phyloP scores from a whole-genome alignment of 106 monocot genomes.

The Vanilla planifolia region DNA sequence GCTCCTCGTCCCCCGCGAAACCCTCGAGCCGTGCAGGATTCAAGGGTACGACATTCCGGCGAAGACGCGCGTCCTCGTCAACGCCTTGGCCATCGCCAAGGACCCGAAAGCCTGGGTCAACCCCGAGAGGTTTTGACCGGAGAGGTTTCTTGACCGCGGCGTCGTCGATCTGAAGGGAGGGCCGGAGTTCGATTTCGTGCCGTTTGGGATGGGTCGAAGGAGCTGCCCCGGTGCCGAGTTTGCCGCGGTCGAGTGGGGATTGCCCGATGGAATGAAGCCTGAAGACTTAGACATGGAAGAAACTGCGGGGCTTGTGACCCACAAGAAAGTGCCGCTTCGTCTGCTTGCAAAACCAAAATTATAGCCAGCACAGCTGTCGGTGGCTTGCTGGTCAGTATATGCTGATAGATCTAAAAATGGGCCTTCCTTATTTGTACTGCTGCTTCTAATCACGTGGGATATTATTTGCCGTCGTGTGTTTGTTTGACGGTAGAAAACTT shows the following conservation, averaged over 20 bases:
- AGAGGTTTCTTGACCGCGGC: constrained; percentile 16
- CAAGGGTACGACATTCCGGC: constrained; percentile 18
- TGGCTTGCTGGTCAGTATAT: too few relatives aligned
- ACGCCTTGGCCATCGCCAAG: constrained; percentile 67
- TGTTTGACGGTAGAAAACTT: too few relatives aligned
- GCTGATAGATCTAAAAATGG: too few relatives aligned
- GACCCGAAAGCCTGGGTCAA: constrained; percentile 24
- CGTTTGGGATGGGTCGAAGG: constrained; percentile 36
- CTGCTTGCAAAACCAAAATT: neutral
- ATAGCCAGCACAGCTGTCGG: too few relatives aligned
- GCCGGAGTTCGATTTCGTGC: constrained; percentile 35
- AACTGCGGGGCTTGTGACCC: neutral
- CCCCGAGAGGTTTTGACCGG: constrained; percentile 26
- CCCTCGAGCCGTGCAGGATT: neutral
- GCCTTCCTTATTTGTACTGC: too few relatives aligned
- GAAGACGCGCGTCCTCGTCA: constrained; percentile 74
- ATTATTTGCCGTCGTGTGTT: too few relatives aligned
- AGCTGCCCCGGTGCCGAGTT: constrained; percentile 40
- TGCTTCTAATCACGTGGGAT: too few relatives aligned
- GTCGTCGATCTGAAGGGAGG: constrained; percentile 12
- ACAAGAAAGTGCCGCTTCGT: neutral
- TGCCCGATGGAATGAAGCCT: neutral
- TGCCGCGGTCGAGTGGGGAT: neutral
- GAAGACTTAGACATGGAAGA: constrained; percentile 9
- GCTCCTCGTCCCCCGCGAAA: constrained; percentile 11